Evolutionary conservation across 345 rosid genomes (phyloP).

Genomic region (Rhizophora apiculata): DNA sequence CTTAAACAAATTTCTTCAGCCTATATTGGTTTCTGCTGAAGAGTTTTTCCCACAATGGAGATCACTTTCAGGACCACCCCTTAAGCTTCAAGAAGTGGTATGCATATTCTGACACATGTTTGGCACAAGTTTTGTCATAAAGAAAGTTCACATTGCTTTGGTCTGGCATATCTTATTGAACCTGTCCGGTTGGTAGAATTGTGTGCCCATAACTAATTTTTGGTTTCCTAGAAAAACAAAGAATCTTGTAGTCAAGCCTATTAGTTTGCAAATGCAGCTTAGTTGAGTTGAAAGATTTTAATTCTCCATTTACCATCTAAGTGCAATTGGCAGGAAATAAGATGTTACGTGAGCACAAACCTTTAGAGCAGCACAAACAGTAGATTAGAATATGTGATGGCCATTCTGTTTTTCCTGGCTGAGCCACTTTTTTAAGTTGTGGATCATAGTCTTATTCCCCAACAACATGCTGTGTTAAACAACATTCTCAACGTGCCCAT

Average conservation of each 20-base stretch:
- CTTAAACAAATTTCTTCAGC: slow-evolving; percentile 88
- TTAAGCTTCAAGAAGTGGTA: slow-evolving; percentile 99
- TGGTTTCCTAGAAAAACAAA: no score
- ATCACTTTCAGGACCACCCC: slow-evolving; percentile 88
- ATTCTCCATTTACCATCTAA: not conserved
- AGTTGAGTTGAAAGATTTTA: not conserved
- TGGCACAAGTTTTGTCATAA: not conserved
- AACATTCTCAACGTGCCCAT: not conserved
- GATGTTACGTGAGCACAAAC: not conserved
- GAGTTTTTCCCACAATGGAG: slow-evolving; percentile 99
- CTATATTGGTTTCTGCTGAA: slow-evolving; percentile 66
- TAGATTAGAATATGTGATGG: not conserved
- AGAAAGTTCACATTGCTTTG: not conserved
- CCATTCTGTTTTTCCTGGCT: not conserved
- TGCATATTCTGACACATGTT: slow-evolving; percentile 28
- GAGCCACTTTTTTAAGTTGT: not conserved
- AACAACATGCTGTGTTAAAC: no score
- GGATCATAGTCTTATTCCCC: not conserved
- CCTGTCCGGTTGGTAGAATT: not conserved
- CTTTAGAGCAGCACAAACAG: not conserved
- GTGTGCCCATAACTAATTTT: not conserved
- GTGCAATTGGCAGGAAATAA: not conserved
- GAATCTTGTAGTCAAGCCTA: no score
- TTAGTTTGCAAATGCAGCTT: no score
- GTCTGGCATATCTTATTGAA: not conserved